A percentile compares a stretch with the other conserved stretches of the same genome.
These are phyloP conservation scores for Nakaseomyces glabratus DNA, from an alignment of 1,139 yeast species.

Conservation along the genomic window DNA sequence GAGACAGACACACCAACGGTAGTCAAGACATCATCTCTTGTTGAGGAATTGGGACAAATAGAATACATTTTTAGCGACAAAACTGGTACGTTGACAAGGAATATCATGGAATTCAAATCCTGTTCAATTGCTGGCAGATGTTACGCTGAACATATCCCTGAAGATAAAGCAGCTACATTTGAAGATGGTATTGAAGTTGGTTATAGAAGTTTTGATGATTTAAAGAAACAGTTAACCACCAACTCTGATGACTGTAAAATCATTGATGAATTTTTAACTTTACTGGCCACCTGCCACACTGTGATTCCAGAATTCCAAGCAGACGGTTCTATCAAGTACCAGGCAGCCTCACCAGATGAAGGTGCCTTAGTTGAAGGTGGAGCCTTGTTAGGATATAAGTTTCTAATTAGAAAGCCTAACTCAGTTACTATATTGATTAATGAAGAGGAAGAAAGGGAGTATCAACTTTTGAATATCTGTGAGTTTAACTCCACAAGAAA, in stretches of 20 bases:
- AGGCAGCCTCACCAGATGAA: conserved; percentile 98
- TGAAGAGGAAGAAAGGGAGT: conserved; percentile 43
- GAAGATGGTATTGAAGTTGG: conserved; percentile 80
- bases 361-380: conserved; percentile 98
- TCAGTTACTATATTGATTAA: conserved; percentile 57
- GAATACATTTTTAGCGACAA: conserved; percentile 93
- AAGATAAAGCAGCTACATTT: conserved; percentile 66
- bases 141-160: conserved; percentile 83
- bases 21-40: conserved; percentile 88
- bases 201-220: conserved; percentile 59
- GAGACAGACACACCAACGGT: conserved; percentile 89
- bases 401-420: conserved; percentile 77
- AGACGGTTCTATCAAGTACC: conserved; percentile 70
- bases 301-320: conserved; percentile 79
- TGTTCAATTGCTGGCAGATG: conserved; percentile 91
- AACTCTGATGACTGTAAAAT: conserved; percentile 48
- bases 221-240: conserved; percentile 44
- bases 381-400: conserved; percentile 75
- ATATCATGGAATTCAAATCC: conserved; percentile 93
- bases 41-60: conserved; percentile 93
- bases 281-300: conserved; percentile 90
- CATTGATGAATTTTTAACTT: conserved; percentile 73
- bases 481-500: conserved; percentile 96
- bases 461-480: conserved; percentile 79
- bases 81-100: conserved; percentile 91